Evolutionary conservation across 768 basidiomycete genomes (phyloP).

Genomic region (Lactifluus subvellereus): DNA sequence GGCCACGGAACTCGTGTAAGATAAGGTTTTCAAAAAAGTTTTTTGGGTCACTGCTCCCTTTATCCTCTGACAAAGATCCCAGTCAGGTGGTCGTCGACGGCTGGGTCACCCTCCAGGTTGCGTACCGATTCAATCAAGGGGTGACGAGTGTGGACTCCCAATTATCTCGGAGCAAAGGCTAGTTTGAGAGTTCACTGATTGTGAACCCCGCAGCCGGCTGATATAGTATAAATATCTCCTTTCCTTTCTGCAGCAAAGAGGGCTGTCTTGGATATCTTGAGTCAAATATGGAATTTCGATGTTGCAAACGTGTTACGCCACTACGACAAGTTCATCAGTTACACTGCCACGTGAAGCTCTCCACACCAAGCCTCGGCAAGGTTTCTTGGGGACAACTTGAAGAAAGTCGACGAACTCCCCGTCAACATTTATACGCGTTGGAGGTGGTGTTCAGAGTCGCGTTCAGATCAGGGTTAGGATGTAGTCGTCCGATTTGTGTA

Average conservation of each 20-base stretch:
- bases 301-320: background rate
- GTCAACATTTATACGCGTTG: too few species aligned
- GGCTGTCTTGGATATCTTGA: background rate
- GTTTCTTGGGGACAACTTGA: background rate
- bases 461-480: too few species aligned
- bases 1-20: background rate
- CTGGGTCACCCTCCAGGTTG: slow-evolving; percentile 4
- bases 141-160: background rate
- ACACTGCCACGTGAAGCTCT: background rate
- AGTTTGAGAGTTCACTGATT: background rate
- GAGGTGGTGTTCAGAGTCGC: too few species aligned
- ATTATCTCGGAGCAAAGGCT: background rate
- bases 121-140: background rate
- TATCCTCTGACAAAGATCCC: background rate
- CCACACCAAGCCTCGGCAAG: background rate
- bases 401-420: too few species aligned
- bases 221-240: background rate
- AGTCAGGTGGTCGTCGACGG: slow-evolving; percentile 9
- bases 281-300: background rate
- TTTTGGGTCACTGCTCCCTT: background rate
- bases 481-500: too few species aligned
- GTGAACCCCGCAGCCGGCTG: too few species aligned
- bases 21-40: background rate
- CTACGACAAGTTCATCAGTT: background rate
- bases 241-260: background rate